Evolutionary conservation across 352 stramenopile species (phyloP).

Genomic region (Phytophthora rubi): DNA sequence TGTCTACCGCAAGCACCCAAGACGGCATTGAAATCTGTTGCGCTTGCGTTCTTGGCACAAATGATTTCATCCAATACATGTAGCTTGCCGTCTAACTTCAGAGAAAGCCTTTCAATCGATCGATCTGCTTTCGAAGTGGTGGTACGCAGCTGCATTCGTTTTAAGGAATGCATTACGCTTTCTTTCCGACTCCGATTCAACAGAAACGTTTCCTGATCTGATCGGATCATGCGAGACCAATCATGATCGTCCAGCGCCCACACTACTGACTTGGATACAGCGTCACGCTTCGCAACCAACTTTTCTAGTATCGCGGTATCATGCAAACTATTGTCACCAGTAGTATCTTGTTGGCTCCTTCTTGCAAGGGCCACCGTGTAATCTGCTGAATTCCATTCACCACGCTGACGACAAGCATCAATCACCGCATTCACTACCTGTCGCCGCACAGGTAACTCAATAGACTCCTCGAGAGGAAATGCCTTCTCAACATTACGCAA

Average conservation of each 20-base stretch:
- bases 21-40: constrained; percentile 46
- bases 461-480: constrained; percentile 11
- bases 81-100: constrained; percentile 40
- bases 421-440: constrained; percentile 50
- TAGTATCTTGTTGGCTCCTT: constrained; percentile 10
- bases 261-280: constrained; percentile 24
- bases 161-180: constrained; percentile 30
- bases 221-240: constrained; percentile 25
- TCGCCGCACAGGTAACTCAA: constrained; percentile 24
- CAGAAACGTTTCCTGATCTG: constrained; percentile 25
- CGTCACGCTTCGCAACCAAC: constrained; percentile 29
- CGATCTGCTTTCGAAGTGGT: not conserved
- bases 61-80: constrained; percentile 50
- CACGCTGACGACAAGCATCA: constrained; percentile 53
- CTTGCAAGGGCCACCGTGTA: constrained; percentile 17
- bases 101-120: constrained; percentile 28
- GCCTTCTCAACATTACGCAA: constrained; percentile 28
- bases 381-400: constrained; percentile 47
- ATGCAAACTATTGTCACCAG: constrained; percentile 6
- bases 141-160: constrained; percentile 16
- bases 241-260: constrained; percentile 32
- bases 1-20: constrained; percentile 46
- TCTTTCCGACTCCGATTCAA: constrained; percentile 25
- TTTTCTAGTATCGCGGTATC: constrained; percentile 16
- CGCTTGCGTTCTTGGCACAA: constrained; percentile 11